Conservation (phyloP, 2,329 filamentous ascomycete genomes). For the Colletotrichum sp. region DNA sequence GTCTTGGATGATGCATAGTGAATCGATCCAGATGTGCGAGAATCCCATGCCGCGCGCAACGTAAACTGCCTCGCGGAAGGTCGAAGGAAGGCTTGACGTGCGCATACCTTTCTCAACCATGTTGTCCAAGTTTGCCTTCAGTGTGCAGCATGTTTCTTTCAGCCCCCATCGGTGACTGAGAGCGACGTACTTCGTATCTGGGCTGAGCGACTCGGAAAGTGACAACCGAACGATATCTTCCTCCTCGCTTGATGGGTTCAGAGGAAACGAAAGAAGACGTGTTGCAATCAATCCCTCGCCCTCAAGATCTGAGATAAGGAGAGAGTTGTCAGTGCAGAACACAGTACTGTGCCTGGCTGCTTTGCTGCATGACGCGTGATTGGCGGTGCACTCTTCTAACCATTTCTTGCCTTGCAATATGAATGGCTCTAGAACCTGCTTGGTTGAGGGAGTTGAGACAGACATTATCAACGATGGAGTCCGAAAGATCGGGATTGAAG, state of each 20-base stretch:
- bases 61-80: background rate
- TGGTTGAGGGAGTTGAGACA: background rate
- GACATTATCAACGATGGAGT: background rate
- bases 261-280: background rate
- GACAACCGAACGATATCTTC: background rate
- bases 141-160: background rate
- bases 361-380: background rate
- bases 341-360: background rate
- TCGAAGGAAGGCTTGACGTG: background rate
- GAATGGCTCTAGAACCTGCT: background rate
- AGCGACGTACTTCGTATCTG: background rate
- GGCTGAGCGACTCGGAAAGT: background rate
- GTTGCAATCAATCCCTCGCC: background rate
- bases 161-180: background rate
- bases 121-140: background rate
- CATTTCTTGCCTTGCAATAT: background rate
- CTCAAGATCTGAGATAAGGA: background rate
- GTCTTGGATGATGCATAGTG: background rate
- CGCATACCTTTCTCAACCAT: background rate
- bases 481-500: fast-evolving
- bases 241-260: background rate
- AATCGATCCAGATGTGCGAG: background rate
- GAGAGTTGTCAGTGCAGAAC: background rate
- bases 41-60: background rate
- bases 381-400: background rate